Base-by-base conservation (phyloP, 2,329 filamentous ascomycete genomes). In the Lachnellula subtilissima region DNA sequence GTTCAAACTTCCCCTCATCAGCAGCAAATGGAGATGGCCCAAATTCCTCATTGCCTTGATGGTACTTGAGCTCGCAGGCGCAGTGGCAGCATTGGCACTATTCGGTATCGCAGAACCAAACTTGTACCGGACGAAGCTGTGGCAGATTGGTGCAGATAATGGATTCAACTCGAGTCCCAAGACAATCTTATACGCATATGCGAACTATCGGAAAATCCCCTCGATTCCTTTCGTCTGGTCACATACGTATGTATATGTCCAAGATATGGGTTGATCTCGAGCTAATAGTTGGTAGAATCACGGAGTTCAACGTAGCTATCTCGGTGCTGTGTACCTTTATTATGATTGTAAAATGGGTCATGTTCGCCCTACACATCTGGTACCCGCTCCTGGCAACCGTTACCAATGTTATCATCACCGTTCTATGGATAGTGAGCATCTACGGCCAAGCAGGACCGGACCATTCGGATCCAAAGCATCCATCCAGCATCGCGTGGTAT, bases 271-370 rank as follows among this genome's bases (percentile, higher is more conserved):
- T 17, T 17, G 22, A 4, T 23, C 14, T 46, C 28, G 22, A 46
- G 36, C 50, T 48, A 3, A 9, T 5, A 52, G 65, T 50, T n/a
- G 39, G 47, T 67, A 92, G 88, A 54, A 76, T 90, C 60, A 91
- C 88, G 48, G 78, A 86, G 64, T 90, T 82, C 74, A 91, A 92
- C 67, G 83, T 91, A 63, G 86, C 86, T 67, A 86, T 91, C 63
- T 87, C 87, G 39, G 81, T 93, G 62, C 76, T 91, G 53, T 85
- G 84, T 56, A 86, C 89, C 70, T 93, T 93, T 75, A 78, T 91
- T 69, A 80, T 90, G 59, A 79, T 92, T 46, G 76, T 79, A 70
- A 91, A 91, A 75, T 77, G 82, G 61, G 82, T 87, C 59, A 78
- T 82, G 66, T 85, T 82, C 73, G 83, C 89, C 66, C 83, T 91